phyloP scores from a whole-genome alignment of 106 monocot species.

The Dendrobium huoshanense region DNA sequence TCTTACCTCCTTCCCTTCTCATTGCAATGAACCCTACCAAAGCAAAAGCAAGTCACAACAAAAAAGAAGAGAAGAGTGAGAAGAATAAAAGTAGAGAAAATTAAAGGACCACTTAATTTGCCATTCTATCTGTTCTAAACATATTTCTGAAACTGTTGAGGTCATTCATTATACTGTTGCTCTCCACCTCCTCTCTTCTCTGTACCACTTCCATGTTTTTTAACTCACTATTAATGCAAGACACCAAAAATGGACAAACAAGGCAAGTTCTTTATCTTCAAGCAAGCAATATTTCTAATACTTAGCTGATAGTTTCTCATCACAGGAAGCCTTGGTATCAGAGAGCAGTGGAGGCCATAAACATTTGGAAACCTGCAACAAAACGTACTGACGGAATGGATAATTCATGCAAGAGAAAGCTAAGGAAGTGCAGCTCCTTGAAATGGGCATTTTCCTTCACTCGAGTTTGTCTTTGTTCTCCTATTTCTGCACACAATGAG shows the following conservation, averaged over 20 bases:
- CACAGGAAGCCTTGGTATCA: constrained; percentile 55
- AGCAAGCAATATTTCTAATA: background rate
- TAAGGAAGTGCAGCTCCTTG: constrained; percentile 59
- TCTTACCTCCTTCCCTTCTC: no score
- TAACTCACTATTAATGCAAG: constrained; percentile 49
- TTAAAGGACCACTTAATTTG: constrained; percentile 31
- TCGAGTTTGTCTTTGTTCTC: constrained; percentile 66
- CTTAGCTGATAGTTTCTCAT: background rate
- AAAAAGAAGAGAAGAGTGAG: no score
- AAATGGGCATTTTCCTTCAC: constrained; percentile 56
- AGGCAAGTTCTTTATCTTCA: constrained; percentile 26
- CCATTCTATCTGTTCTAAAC: constrained; percentile 15
- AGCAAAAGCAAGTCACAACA: no score
- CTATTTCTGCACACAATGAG: constrained; percentile 63
- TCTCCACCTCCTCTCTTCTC: background rate
- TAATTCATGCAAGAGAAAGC: constrained; percentile 19
- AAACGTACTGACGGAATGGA: background rate
- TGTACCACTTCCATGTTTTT: constrained; percentile 27
- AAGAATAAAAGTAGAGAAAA: no score
- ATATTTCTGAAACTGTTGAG: background rate
- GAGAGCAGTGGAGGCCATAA: constrained; percentile 37
- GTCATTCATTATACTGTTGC: constrained; percentile 10
- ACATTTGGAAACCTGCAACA: constrained; percentile 40
- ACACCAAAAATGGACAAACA: constrained; percentile 30
- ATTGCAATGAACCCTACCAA: no score